Conservation (phyloP, 371 early-diverging fungal species). For the Actinomortierella ambigua region DNA sequence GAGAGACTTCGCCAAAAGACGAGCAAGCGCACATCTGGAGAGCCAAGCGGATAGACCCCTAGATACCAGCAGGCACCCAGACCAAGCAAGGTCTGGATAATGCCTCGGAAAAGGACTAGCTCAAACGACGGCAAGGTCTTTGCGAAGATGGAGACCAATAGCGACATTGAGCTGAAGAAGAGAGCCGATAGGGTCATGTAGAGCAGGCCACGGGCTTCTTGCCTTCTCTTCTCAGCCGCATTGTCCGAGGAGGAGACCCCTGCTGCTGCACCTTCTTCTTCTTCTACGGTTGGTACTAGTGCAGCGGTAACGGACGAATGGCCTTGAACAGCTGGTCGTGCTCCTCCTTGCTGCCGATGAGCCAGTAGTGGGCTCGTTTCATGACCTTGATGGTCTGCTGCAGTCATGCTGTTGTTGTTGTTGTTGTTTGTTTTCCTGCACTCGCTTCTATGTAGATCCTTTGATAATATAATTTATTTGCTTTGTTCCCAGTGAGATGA, state of each 20-base stretch:
- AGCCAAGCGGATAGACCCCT: constrained; percentile 62
- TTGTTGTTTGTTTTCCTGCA: too few relatives aligned
- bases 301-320: too few relatives aligned
- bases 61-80: constrained; percentile 55
- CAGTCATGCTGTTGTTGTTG: too few relatives aligned
- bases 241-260: background rate
- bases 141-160: constrained; percentile 70
- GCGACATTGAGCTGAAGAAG: constrained; percentile 73
- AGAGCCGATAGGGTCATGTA: constrained; percentile 73
- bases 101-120: constrained; percentile 73
- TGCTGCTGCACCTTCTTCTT: too few relatives aligned
- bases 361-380: too few relatives aligned
- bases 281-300: too few relatives aligned
- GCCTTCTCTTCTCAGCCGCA: constrained; percentile 11
- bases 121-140: constrained; percentile 62
- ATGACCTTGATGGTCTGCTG: too few relatives aligned
- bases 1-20: constrained; percentile 68
- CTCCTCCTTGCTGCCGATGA: too few relatives aligned
- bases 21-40: constrained; percentile 52
- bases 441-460: too few relatives aligned
- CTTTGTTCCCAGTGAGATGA: too few relatives aligned
- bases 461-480: too few relatives aligned
- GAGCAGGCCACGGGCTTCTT: constrained; percentile 51
- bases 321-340: too few relatives aligned
- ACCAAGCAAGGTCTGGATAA: constrained; percentile 64